Evolutionary conservation across 2,329 filamentous ascomycete species (phyloP).

Genomic region (Fusarium guadeloupense): DNA sequence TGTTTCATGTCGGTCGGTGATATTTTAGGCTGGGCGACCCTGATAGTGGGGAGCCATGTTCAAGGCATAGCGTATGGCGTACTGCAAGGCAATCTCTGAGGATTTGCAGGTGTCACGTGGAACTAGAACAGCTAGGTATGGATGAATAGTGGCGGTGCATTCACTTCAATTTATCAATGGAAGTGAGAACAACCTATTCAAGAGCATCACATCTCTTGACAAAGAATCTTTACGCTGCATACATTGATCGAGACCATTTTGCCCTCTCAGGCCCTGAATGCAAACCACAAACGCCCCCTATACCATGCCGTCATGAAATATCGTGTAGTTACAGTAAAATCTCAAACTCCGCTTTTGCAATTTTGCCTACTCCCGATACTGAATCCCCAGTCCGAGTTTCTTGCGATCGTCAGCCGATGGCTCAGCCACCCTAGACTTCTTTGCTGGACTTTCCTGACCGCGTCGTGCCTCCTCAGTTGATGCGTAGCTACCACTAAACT

Average conservation of each 20-base stretch:
- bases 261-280: not conserved
- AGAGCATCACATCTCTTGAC: not conserved
- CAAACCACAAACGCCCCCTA: slow-evolving; percentile 14
- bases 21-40: not conserved
- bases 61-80: slow-evolving; percentile 11
- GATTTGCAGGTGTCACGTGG: too few species aligned
- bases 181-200: not conserved
- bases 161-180: slow-evolving; percentile 4
- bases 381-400: slow-evolving; percentile 63
- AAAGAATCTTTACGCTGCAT: not conserved
- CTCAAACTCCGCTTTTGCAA: slow-evolving; percentile 28
- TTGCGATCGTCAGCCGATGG: slow-evolving; percentile 50
- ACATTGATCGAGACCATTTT: not conserved
- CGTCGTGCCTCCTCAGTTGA: slow-evolving; percentile 47
- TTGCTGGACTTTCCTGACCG: slow-evolving; percentile 57
- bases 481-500: slow-evolving; percentile 52
- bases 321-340: not conserved
- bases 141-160: slow-evolving; percentile 25
- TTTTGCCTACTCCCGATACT: slow-evolving; percentile 50
- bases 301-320: slow-evolving; percentile 26
- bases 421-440: slow-evolving; percentile 59
- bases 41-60: not conserved
- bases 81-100: slow-evolving; percentile 16
- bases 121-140: too few species aligned
- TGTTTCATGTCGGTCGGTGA: too few species aligned